Percentiles rank a stretch among this genome's conserved stretches.
Evolutionary conservation across 371 early-diverging fungal species (phyloP).

Genomic region (Chytridiales sp.): DNA sequence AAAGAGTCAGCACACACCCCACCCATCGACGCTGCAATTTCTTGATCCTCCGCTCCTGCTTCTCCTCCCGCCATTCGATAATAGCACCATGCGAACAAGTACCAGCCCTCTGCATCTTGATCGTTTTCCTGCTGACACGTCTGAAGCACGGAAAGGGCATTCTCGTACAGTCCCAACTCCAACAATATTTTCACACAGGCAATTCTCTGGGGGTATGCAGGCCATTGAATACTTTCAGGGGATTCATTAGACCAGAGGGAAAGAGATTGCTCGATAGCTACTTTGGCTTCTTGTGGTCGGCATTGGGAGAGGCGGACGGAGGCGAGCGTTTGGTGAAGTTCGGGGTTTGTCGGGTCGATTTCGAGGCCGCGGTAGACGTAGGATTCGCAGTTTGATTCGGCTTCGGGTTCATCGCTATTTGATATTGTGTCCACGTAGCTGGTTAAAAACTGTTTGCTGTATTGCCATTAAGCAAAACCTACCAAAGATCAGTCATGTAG

Average conservation of each 20-base stretch:
- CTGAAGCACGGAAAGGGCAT: conserved; percentile 77
- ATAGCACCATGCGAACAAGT: conserved; percentile 90
- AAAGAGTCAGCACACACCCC: not conserved
- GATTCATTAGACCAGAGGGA: conserved; percentile 63
- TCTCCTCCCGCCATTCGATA: conserved; percentile 65
- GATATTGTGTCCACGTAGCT: not conserved
- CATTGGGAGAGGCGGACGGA: conserved; percentile 88
- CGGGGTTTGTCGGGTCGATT: conserved; percentile 72
- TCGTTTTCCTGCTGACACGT: conserved; percentile 86
- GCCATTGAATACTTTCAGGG: conserved; percentile 36
- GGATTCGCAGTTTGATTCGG: conserved; percentile 80
- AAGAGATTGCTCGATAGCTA: conserved; percentile 65
- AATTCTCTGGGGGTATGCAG: conserved; percentile 77
- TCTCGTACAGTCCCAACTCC: conserved; percentile 74
- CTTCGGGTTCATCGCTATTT: conserved; percentile 83
- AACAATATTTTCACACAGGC: conserved; percentile 67
- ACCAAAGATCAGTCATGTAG: conserved; percentile 96
- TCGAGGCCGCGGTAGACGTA: conserved; percentile 67
- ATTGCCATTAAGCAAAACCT: conserved; percentile 21
- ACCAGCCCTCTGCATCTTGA: conserved; percentile 87
- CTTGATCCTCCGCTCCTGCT: conserved; percentile 44
- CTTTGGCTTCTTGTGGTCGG: conserved; percentile 76
- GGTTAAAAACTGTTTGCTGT: not conserved
- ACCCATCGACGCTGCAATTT: conserved; percentile 40
- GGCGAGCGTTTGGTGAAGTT: conserved; percentile 85